Evolutionary conservation across 2,329 filamentous ascomycete species (phyloP).

Genomic region (Penicillium sp.): DNA sequence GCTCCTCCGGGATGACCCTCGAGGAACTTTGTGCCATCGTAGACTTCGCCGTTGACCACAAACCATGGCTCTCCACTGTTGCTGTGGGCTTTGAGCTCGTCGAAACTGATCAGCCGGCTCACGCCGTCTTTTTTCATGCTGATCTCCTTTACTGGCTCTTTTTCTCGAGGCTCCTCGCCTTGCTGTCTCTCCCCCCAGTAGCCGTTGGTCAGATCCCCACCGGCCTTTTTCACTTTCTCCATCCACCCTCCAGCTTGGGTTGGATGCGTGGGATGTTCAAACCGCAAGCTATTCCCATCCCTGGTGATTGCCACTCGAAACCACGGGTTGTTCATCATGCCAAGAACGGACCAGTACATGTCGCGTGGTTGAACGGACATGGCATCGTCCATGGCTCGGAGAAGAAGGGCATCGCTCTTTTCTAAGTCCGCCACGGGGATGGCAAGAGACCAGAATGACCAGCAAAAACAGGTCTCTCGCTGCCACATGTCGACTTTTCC

Average conservation of each 20-base stretch:
- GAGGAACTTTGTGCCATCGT: conserved; percentile 75
- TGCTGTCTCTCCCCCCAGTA: conserved; percentile 72
- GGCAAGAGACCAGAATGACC: conserved; percentile 83
- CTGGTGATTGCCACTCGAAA: conserved; percentile 72
- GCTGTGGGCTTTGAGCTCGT: conserved; percentile 66
- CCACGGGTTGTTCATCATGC: conserved; percentile 99
- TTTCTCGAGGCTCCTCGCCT: conserved; percentile 40
- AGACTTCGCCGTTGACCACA: conserved; percentile 80
- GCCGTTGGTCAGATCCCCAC: conserved; percentile 73
- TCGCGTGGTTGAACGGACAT: conserved; percentile 83
- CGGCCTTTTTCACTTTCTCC: conserved; percentile 78
- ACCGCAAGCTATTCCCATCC: conserved; percentile 59
- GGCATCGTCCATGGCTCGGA: conserved; percentile 83
- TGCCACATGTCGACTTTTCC: conserved; percentile 73
- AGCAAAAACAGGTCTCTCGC: conserved; percentile 79
- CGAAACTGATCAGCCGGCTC: conserved; percentile 57
- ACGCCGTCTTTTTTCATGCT: conserved; percentile 69
- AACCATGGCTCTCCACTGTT: conserved; percentile 71
- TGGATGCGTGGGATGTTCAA: conserved; percentile 85
- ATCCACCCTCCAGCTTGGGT: conserved; percentile 83
- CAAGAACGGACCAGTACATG: conserved; percentile 92
- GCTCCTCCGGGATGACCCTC: conserved; percentile 81
- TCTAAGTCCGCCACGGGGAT: conserved; percentile 58
- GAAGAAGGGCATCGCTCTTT: conserved; percentile 64
- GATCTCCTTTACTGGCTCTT: conserved; percentile 58